Base-by-base conservation (phyloP, 306 rosid genomes). In the Rosa rugosa region DNA sequence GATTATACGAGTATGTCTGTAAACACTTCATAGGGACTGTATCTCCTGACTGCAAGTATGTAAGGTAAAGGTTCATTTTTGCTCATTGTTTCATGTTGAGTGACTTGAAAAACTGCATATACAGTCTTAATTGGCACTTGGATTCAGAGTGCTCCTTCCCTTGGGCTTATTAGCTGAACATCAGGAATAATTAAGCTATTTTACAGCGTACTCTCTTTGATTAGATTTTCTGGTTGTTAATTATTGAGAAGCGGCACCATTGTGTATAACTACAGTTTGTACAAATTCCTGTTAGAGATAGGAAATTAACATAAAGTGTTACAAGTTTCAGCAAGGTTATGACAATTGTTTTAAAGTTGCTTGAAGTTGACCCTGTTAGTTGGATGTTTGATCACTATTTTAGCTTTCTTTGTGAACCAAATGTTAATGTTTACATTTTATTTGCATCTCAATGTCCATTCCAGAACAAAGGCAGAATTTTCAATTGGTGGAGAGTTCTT, bases 41-140 rank as follows among this genome's bases (percentile, higher is more conserved):
- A 44, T 94, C 97, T 83, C 91, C 97, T 0, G 99, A 94, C 84
- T 92, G 97, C 95, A 89, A 94, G 84, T 94, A 91, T 85, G 6
- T 79, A 81, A 94, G 95, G 97, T 94, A 84, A 84, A 67, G 10
- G 14, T 40, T 46, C 73, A 54, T 46, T 7, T 46, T 81, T 83
- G 77, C 75, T 73, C 74, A n/a, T 72, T 31, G 36, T 5, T 42
- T 42, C 25, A 75, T 79, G 44, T 62, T 60, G 22, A 38, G 51
- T 63, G 59, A 69, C 76, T 31, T 69, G 38, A 23, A 56, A 45
- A 69, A 44, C 74, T 44, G 23, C 40, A 13, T 69, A 12, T 27
- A 23, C 17, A 2, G 44, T 23, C 8, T 6, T 64, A 5, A 64
- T 64, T 34, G 44, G 45, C 38, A 64, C 45, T 34, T 64, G 44